Evolutionary conservation across 768 basidiomycete genomes (phyloP), one percentile per base, ranked within the genome.

Genomic region (Agrocybe praecox): DNA sequence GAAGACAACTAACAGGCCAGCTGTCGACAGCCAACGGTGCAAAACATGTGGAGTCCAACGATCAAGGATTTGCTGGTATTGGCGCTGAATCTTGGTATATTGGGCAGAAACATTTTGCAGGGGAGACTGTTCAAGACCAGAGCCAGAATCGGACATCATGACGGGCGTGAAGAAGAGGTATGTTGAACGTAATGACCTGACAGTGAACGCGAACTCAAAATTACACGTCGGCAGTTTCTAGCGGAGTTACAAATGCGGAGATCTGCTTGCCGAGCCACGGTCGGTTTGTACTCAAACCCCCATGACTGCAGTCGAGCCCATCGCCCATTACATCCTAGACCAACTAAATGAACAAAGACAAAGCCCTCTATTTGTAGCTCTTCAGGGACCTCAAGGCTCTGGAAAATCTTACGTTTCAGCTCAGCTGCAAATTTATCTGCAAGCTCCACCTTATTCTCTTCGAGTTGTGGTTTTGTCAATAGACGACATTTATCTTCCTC

Each of bases 311-410:
- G 73, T 82, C 24, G 61, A 71, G 19, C 68, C 67, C 48, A 67
- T 75, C 47, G 61, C 65, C 17, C 56, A 63, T 18, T 71, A 74
- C 60, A 67, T 72, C 52, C 65, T 68, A 44, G 60, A 59, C 45
- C 69, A 74, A 57, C 60, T 73, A 15, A 60, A 56, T 24, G 47
- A 49, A 24, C 15, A 49, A 22, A 67, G 62, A 21, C 15, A 49
- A 22, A 67, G 62, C 19, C 94, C 96, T 2, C 75, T 97, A 15
- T 89, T 97, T 58, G 85, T 96, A 12, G 94, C 87, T 2, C 67
- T 97, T 15, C 96, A 97, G 73, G 96, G 96, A 0, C 94, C 96
- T 0, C 96, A 98, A 72, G 96, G 96, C 11, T 91, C 90, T 51
- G 95, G 96, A 32, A 98, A 98, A 76, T 89, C 94, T 0, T 93